Conservation (phyloP, 805 yeast species). For the Ogataea pignaliae region DNA sequence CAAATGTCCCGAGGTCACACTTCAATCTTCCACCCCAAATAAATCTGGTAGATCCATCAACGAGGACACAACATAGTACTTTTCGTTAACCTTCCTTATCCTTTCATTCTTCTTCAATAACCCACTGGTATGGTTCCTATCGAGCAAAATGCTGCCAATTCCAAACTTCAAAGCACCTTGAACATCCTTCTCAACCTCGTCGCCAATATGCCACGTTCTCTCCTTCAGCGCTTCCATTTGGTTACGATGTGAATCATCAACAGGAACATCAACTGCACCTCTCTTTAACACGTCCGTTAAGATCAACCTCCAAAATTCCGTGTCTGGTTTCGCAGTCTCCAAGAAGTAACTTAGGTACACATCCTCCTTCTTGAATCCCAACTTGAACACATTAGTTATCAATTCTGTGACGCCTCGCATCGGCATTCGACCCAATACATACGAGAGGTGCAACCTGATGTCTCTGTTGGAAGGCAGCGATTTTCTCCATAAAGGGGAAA, state of each 20-base stretch:
- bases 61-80: constrained; percentile 17
- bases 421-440: no score
- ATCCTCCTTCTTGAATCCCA: constrained; percentile 34
- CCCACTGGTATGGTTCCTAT: constrained; percentile 15
- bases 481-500: constrained; percentile 36
- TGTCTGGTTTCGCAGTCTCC: constrained; percentile 50
- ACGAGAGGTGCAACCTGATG: constrained; percentile 27
- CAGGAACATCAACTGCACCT: neutral
- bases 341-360: constrained; percentile 55
- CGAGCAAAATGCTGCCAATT: constrained; percentile 49
- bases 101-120: constrained; percentile 7
- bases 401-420: constrained; percentile 32
- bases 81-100: constrained; percentile 7
- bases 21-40: constrained; percentile 5
- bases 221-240: constrained; percentile 13
- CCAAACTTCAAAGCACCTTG: constrained; percentile 51
- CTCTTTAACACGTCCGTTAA: constrained; percentile 16
- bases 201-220: constrained; percentile 65
- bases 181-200: constrained; percentile 51
- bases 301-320: constrained; percentile 41
- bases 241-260: neutral
- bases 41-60: constrained; percentile 8
- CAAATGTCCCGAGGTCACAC: no score
- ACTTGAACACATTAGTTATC: constrained; percentile 40
- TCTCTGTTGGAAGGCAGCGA: constrained; percentile 62